Percentiles rank a stretch among this genome's conserved stretches.
phyloP scores from a whole-genome alignment of 495 filamentous ascomycete species.

The Xylaria sp. region DNA sequence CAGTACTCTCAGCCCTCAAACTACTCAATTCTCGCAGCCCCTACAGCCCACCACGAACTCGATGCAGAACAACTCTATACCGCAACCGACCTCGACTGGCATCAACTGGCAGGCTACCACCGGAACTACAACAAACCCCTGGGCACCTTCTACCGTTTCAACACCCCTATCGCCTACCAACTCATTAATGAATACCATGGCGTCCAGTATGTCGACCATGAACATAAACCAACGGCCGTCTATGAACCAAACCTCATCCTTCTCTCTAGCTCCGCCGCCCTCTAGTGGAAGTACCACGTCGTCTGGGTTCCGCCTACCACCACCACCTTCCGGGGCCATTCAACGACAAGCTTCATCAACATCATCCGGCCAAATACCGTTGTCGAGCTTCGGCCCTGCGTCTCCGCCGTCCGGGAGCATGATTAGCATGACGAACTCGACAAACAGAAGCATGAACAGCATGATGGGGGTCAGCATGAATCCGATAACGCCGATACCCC shows the following conservation, averaged over 20 bases:
- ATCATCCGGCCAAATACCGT: constrained; percentile 30
- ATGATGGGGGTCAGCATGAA: constrained; percentile 36
- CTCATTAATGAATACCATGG: constrained; percentile 33
- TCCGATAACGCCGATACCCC: constrained; percentile 35
- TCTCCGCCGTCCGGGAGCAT: constrained; percentile 34
- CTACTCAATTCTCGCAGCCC: constrained; percentile 62
- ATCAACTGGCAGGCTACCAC: constrained; percentile 47
- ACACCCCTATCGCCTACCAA: constrained; percentile 29
- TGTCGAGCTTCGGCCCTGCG: constrained; percentile 27
- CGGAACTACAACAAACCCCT: constrained; percentile 39
- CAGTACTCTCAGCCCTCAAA: constrained; percentile 55
- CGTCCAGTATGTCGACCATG: constrained; percentile 39
- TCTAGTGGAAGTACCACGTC: constrained; percentile 32
- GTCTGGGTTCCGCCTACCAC: constrained; percentile 50
- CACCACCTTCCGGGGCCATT: constrained; percentile 47
- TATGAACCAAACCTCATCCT: constrained; percentile 45
- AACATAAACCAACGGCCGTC: constrained; percentile 44
- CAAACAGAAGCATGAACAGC: constrained; percentile 35
- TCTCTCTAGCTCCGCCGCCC: constrained; percentile 58
- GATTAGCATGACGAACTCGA: constrained; percentile 37
- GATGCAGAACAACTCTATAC: constrained; percentile 18
- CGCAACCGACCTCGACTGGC: constrained; percentile 29
- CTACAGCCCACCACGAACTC: constrained; percentile 45
- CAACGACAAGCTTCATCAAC: constrained; percentile 30
- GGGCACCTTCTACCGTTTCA: constrained; percentile 42